phyloP scores from a whole-genome alignment of 2,329 filamentous ascomycete genomes.

The Trichoderma asperellum region DNA sequence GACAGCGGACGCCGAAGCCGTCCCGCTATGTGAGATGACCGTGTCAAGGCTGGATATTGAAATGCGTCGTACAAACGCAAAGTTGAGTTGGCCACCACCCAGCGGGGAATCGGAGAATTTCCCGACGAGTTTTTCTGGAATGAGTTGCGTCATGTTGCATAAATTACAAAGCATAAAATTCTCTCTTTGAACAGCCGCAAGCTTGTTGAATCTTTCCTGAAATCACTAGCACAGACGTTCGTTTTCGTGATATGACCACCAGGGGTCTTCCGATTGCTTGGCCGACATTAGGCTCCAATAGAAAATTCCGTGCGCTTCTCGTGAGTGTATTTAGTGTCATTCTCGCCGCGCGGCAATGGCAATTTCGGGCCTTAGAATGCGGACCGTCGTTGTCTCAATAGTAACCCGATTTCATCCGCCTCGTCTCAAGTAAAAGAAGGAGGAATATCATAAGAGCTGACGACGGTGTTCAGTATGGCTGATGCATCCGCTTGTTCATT shows the following conservation, averaged over 20 bases:
- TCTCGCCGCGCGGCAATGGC: neutral
- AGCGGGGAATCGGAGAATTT: constrained; percentile 16
- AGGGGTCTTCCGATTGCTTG: neutral
- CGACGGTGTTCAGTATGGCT: constrained; percentile 22
- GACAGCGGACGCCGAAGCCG: constrained; percentile 3
- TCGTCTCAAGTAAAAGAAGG: constrained; percentile 23
- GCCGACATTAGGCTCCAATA: neutral
- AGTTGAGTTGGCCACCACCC: neutral
- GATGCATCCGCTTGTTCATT: constrained; percentile 17
- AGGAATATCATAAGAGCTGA: constrained; percentile 18
- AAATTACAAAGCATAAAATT: neutral
- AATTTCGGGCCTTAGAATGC: neutral
- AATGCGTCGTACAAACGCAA: neutral
- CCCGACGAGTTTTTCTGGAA: neutral
- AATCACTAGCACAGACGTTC: neutral
- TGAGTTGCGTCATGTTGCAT: neutral
- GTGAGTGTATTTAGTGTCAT: neutral
- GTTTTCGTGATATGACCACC: neutral
- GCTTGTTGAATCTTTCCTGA: neutral
- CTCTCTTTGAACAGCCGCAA: neutral
- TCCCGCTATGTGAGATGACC: neutral
- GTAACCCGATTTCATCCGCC: neutral
- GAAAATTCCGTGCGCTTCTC: neutral
- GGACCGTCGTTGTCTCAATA: neutral
- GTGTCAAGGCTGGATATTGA: neutral